phyloP scores from a whole-genome alignment of 2,329 filamentous ascomycete genomes.

The Blumeriella jaapii region DNA sequence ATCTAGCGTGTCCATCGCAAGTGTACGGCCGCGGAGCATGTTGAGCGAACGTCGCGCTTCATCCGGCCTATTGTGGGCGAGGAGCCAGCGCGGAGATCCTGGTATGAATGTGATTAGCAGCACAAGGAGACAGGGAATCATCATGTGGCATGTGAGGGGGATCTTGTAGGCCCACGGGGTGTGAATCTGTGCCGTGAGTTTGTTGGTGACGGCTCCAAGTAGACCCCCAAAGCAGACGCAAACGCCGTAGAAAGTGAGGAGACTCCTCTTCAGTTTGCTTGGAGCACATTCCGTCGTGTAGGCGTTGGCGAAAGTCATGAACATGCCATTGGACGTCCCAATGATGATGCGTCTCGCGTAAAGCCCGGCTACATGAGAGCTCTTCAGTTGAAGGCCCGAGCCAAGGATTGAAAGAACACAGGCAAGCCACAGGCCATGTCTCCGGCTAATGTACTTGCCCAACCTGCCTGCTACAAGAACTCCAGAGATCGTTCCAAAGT shows the following conservation, averaged over 20 bases:
- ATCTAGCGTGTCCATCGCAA: neutral
- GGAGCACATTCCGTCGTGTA: neutral
- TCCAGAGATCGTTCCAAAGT: neutral
- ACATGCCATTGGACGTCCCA: neutral
- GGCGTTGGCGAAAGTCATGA: neutral
- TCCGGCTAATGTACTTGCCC: neutral
- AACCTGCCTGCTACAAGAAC: neutral
- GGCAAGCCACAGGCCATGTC: neutral
- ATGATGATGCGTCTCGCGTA: neutral
- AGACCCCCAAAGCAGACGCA: conserved; percentile 1
- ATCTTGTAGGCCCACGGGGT: neutral
- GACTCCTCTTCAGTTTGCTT: neutral
- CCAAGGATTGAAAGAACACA: neutral
- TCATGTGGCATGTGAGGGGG: conserved; percentile 1
- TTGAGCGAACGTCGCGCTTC: neutral
- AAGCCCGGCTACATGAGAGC: neutral
- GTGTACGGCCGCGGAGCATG: neutral
- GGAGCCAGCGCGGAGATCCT: neutral
- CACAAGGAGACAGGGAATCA: neutral
- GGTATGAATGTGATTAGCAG: neutral
- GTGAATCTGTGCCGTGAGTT: neutral
- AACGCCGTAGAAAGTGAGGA: neutral
- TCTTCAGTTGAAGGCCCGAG: conserved; percentile 1
- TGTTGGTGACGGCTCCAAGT: conserved; percentile 2
- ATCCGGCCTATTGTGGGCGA: neutral